Base-by-base conservation (phyloP, 2,329 filamentous ascomycete species). In the Colletotrichum cereale region DNA sequence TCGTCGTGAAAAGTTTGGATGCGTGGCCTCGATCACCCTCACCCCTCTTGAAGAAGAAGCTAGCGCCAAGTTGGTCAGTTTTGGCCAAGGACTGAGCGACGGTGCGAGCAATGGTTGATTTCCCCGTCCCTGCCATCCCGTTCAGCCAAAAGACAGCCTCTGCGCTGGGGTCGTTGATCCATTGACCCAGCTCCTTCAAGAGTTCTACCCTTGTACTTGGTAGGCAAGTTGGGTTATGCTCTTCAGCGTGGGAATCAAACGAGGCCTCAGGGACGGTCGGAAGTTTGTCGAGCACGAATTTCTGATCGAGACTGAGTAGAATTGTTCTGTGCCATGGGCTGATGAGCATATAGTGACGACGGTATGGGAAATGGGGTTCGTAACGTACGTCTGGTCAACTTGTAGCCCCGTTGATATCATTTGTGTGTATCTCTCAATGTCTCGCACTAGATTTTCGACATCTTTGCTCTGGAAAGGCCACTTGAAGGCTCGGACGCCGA, bases 1-100 rank as follows among this genome's bases (percentile, higher is more conserved):
- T 71, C 0, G 83, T 86, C 1, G 81, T 76, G 40, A 85, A 78
- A 29, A 85, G 76, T 56, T 75, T 74, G 24, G 55, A 71, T 3
- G 80, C 80, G 44, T 78, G 78, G 1, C 79, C 78, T 24, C 80
- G 76, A 67, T 82, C 79, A 6, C 65, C 74, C 53, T 81, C 80
- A 1, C 79, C 82, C 65, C 75, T 79, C 47, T 82, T 84, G 75
- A 85, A 86, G 75, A 85, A 85, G 73, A 86, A 86, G 11, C 78
- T 82, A 0, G 79, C 81, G 0, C 74, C 79, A 0, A 84, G 72
- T 0, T 6, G 8, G 0, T 60, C 14, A 0, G 5, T 7, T 2
- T 16, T 3, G n/a, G 24, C 40, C 1, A 72, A 8, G 0, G 26
- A 36, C 14, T 62, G 42, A 18, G 57, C 67, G 1, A 75, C 38